Conservation (phyloP, 257 asterid genomes). For the Ballota nigra region DNA sequence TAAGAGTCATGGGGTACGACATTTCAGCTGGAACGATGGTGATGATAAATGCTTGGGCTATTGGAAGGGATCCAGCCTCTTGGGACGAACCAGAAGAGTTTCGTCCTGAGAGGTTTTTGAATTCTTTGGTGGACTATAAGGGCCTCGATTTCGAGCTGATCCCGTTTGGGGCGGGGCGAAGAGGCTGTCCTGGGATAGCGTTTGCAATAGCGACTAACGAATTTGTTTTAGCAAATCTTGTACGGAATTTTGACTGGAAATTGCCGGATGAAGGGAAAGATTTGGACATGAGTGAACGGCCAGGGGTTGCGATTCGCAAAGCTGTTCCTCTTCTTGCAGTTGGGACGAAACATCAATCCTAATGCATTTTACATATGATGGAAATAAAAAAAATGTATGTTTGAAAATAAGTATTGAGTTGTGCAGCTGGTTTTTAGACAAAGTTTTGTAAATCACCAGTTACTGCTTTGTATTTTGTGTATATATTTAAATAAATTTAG, state of each 20-base stretch:
- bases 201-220: conserved; percentile 27
- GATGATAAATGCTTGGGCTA: conserved; percentile 38
- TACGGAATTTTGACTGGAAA: conserved; percentile 31
- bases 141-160: conserved; percentile 35
- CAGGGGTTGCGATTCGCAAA: conserved; percentile 22
- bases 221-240: conserved; percentile 31
- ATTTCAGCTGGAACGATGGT: conserved; percentile 37
- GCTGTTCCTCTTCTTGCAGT: conserved; percentile 27
- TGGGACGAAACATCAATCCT: not conserved
- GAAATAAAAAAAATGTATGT: not conserved
- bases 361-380: not conserved
- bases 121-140: conserved; percentile 18
- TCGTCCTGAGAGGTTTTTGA: conserved; percentile 43
- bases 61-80: conserved; percentile 30
- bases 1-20: conserved; percentile 34
- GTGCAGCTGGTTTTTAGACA: no score
- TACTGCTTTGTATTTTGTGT: no score
- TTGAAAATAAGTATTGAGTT: not conserved
- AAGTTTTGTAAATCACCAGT: no score
- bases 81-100: conserved; percentile 48
- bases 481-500: no score
- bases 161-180: conserved; percentile 43
- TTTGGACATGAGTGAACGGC: conserved; percentile 29
- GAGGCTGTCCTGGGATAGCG: conserved; percentile 37
- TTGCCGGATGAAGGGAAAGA: conserved; percentile 38